Base-by-base conservation (phyloP, 2,329 filamentous ascomycete species). In the Monilinia fructigena region DNA sequence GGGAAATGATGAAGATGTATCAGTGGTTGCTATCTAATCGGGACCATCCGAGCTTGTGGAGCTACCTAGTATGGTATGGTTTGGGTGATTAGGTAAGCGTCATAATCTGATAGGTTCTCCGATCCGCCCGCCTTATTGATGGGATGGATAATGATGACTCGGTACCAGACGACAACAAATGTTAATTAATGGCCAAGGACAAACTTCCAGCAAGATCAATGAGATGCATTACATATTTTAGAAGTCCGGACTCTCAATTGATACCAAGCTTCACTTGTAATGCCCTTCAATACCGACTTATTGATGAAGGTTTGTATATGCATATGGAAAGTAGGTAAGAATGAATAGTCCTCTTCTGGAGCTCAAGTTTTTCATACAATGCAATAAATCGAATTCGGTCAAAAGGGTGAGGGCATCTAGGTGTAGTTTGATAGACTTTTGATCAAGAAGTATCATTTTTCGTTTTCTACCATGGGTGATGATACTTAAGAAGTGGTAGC, bases 11-110 rank as follows among this genome's bases (percentile, higher is more conserved):
- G 45, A 8, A 60, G 56, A 50, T 55, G 31, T 14, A 26, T 20
- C n/a, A 23, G 58, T 50, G 31, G 50, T 61, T 61, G 58, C 58
- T 61, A 61, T 61, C 58, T 61, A 61, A 61, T 61, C 58, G 45
- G 47, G 45, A 38, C 10, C 31, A 61, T 26, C 58, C 31, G 14
- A 61, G 58, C 58, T 61, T 11, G 7, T 20, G 58, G 31, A 31
- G 45, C 58, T 50, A 61, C 45, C 50, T n/a, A 20, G 8, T 48
- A 48, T 11, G 45, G 45, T 8, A 47, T 8, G 45, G 18, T 20
- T 20, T 20, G 8, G 1, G 2, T 8, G 8, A 18, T 47, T 16
- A 20, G 42, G 42, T 14, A 47, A 40, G 31, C 31, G 31, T 5
- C 1, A 35, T 35, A 7, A 35, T 35, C 5, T 35, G 31, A 35